Base-by-base conservation (phyloP, 352 stramenopile species). In the Phytophthora hybrid region DNA sequence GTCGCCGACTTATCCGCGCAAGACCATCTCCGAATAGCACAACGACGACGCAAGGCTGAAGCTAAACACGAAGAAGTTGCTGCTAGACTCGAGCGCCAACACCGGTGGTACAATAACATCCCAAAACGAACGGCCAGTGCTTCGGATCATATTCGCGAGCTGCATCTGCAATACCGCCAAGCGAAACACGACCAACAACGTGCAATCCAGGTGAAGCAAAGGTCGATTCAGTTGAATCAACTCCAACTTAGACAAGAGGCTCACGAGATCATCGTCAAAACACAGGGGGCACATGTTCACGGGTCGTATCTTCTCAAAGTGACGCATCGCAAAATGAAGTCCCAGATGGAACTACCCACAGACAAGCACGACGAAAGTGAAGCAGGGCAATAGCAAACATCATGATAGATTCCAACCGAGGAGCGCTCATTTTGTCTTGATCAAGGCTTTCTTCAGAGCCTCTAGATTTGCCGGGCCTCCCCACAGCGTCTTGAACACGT, bases 381-480 rank as follows among this genome's bases (percentile, higher is more conserved):
- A 5, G 16, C 37, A 5, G 5, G 11, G 11, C 6, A 44, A 44
- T 44, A 44, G 37, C 10, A 14, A 44, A 44, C 37, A 44, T 18
- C 37, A 18, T 18, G 37, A 44, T 18, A 41, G 14, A 2, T 41
- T 13, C 34, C 9, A 18, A 18, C 37, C 13, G 11, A 18, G 37
- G 37, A 18, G 37, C 11, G 18, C 16, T 57, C 32, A 63, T 29
- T 60, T 79, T n/a, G 74, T 78, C 73, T 88, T 91, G 61, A 76
- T 80, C 11, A 90, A 58, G 37, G 79, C 74, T 11, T 71, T 77
- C 34, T 88, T 78, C 9, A 94, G 63, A 7, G 85, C 87, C 21
- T 81, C 75, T 16, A 92, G 62, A 69, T 94, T 94, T 16, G 84
- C 81, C 31, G 87, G 87, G 5, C 87, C 87, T 34, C 85, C 87